Evolutionary conservation across 345 rosid genomes (phyloP).

Genomic region (Rubroshorea leprosula): DNA sequence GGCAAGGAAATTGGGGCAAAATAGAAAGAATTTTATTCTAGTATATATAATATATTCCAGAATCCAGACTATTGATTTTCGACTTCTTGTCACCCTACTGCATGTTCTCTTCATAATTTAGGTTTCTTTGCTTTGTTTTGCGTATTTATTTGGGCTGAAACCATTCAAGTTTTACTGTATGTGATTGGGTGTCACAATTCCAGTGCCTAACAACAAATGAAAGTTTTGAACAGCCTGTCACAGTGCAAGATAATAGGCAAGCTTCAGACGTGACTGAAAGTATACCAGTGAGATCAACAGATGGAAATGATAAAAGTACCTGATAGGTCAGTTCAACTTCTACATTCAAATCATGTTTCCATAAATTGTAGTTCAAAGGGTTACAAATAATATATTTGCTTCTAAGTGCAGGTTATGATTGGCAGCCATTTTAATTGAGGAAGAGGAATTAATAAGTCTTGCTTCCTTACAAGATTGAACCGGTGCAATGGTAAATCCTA

Average conservation of each 20-base stretch:
- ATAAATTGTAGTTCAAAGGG: conserved; percentile 2
- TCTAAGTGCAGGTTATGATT: conserved; percentile 24
- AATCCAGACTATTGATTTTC: no score
- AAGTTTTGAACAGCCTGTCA: conserved; percentile 21
- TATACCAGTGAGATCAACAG: conserved; percentile 17
- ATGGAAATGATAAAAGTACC: conserved; percentile 23
- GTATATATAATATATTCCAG: no score
- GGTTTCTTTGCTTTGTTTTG: not conserved
- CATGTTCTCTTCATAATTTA: not conserved
- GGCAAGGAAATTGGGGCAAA: no score
- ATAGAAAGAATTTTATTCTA: no score
- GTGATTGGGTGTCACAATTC: no score
- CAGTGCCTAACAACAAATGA: conserved; percentile 27
- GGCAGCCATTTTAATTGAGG: conserved; percentile 8
- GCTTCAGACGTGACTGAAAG: conserved; percentile 19
- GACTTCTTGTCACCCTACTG: not conserved
- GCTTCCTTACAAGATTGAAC: not conserved
- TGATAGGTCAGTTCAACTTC: not conserved
- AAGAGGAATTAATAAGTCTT: conserved; percentile 4
- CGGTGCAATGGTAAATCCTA: conserved; percentile 7
- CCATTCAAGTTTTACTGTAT: conserved; percentile 3
- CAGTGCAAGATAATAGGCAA: conserved; percentile 22
- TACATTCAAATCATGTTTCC: not conserved
- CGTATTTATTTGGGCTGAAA: not conserved
- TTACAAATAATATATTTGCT: not conserved